Evolutionary conservation across 495 filamentous ascomycete species (phyloP), one percentile per base, ranked within the genome.

Genomic region (Lasiosphaeria hispida): DNA sequence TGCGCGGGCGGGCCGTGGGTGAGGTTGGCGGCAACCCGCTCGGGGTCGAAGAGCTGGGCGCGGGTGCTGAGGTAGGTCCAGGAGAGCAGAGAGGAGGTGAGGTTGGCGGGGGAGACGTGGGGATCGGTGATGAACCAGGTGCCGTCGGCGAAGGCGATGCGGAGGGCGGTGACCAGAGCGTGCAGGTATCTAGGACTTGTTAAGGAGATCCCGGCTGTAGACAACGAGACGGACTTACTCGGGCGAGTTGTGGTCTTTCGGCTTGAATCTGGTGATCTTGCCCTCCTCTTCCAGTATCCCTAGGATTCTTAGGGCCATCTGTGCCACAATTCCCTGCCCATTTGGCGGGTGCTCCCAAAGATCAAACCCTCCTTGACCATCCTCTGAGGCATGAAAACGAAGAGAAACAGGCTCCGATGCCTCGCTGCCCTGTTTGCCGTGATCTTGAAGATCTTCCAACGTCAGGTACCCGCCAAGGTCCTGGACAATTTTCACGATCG

Each of bases 301-400:
- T 13, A 95, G 72, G 42, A 94, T 90, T 2, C 90, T 91, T 4
- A 95, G 73, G 0, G 90, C 83, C 83, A 93, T 92, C 44, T 93
- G 76, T 1, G 90, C 91, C 0, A 94, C 89, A 39, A 95, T 85
- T 1, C 90, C 90, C 72, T 95, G 90, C 0, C 90, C 89, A 62
- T 93, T 94, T 0, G 90, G 90, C 34, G 90, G 87, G 68, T 92
- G 89, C 61, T 95, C 90, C 90, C 90, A 95, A 2, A 95, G 68
- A 13, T 60, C 49, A 7, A 62, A 13, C 4, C 36, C 63, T 4
- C 19, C 42, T 13, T 49, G 7, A 7, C 30, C 23, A 14, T 36
- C 36, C 37, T 15, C 18, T 13, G 30, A n/a, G 19, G 51, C n/a
- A 10, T 33, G 45, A 2, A 64, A 41, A 13, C 55, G 59, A 19